These are phyloP conservation scores for Cadophora luteo-olivacea DNA, from an alignment of 2,329 filamentous ascomycete species.

Conservation along the genomic window DNA sequence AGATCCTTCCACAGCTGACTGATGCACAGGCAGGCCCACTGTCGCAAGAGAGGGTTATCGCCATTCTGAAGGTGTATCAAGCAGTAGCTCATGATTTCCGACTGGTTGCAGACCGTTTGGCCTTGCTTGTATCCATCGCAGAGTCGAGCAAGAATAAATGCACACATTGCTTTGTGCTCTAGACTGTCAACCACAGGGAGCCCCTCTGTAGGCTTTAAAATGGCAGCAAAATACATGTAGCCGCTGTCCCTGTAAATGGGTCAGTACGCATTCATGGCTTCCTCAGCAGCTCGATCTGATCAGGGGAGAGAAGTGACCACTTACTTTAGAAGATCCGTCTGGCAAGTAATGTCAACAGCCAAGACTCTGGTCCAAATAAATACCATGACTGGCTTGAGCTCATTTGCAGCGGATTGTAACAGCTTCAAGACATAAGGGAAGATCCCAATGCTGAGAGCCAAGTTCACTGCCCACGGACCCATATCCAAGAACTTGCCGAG, in stretches of 20 bases:
- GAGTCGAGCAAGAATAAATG: constrained; percentile 96
- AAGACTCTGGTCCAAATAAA: constrained; percentile 98
- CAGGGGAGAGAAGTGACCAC: background rate
- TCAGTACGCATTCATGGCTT: background rate
- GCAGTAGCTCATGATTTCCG: constrained; percentile 89
- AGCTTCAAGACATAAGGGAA: constrained; percentile 99
- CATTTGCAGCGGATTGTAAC: constrained; percentile 90
- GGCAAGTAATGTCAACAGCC: constrained; percentile 92
- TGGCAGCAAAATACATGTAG: constrained; percentile 94
- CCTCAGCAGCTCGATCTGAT: background rate
- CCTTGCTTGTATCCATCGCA: constrained; percentile 94
- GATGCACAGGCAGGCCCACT: constrained; percentile 95
- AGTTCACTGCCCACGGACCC: constrained; percentile 97
- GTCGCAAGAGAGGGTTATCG: constrained; percentile 85
- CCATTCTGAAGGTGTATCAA: constrained; percentile 82
- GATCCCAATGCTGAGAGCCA: constrained; percentile 96
- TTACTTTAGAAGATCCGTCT: constrained; percentile 85
- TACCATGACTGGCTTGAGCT: constrained; percentile 98
- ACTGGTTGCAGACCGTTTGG: constrained; percentile 88
- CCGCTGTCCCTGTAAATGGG: constrained; percentile 71
- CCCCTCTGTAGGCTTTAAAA: constrained; percentile 82
- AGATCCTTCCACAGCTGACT: constrained; percentile 94
- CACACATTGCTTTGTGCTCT: constrained; percentile 98
- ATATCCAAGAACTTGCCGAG: constrained; percentile 93
- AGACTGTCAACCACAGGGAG: constrained; percentile 87